Base-by-base conservation (phyloP, 441 rosid species). In the Adansonia gregorii region DNA sequence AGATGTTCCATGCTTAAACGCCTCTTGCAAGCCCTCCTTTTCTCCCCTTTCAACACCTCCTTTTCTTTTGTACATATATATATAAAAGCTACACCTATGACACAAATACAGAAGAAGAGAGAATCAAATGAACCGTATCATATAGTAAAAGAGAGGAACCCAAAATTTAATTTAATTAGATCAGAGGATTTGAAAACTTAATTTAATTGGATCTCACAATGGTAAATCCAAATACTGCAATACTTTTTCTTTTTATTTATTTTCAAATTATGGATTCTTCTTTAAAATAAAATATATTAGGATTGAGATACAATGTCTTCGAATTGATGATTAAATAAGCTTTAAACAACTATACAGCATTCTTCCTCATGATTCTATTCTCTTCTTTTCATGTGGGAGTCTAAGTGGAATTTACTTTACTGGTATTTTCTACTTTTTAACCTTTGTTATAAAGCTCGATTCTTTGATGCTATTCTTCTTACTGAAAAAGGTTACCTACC, bases 291-390 rank as follows among this genome's bases (percentile, higher is more conserved):
- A 11, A 61, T 61, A 61, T 3, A 24, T 7, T 61, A 61, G 43
- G 14, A 61, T 5, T n/a, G 66, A 61, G 12, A 61, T 27, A 35
- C 39, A 41, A 8, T 41, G 45, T 41, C 45, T 41, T 39, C 20
- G 60, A 64, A 51, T 79, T 75, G 80, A 77, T 79, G 45, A 79
- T 80, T 60, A 68, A 14, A 39, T 52, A 73, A 78, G 61, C 73
- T 54, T 58, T 79, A 76, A 49, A 60, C 69, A 66, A 17, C 65
- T 72, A 60, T 6, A 35, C 4, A 27, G 83, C 86, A 79, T 78
- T 84, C 83, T 76, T 84, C 79, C 78, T 74, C 83, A 88, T 85
- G 86, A 87, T 86, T 87, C 89, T 71, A 77, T 86, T 85, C 92
- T 83, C 88, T 88, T 86, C 92, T 88, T 88, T 87, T 87, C 52